Evolutionary conservation across 495 filamentous ascomycete genomes (phyloP).

Genomic region (Chaetomium fimeti): DNA sequence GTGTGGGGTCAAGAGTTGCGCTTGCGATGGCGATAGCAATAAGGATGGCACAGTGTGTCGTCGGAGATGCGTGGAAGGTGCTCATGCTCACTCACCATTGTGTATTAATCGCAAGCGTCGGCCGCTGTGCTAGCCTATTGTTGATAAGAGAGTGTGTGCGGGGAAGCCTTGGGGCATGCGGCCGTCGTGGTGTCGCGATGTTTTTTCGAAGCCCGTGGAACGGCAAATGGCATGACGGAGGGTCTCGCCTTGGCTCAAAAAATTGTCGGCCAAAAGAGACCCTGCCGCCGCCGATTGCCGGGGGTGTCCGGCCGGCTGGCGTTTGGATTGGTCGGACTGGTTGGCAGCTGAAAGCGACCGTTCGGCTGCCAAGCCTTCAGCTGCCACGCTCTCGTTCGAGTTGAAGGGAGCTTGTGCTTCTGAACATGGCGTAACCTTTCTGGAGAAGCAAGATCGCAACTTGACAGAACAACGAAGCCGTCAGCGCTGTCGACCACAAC

Average conservation of each 20-base stretch:
- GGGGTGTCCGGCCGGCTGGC: conserved; percentile 20
- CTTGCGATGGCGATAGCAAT: neutral
- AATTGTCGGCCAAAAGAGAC: conserved; percentile 24
- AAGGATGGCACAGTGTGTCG: neutral
- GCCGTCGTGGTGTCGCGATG: conserved; percentile 14
- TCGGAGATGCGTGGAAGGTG: neutral
- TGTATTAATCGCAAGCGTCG: conserved; percentile 24
- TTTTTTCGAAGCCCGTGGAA: conserved; percentile 16
- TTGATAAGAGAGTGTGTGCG: conserved; percentile 2
- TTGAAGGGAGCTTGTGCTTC: conserved; percentile 15
- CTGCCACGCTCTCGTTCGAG: conserved; percentile 1
- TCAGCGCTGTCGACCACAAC: neutral
- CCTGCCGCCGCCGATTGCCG: conserved; percentile 32
- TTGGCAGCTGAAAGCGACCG: neutral
- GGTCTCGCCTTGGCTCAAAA: conserved; percentile 24
- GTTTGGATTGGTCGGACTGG: neutral
- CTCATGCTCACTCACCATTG: conserved; percentile 22
- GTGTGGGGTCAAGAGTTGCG: neutral
- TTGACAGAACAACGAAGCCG: conserved; percentile 15
- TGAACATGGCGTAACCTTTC: conserved; percentile 13
- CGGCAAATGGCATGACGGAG: conserved; percentile 23
- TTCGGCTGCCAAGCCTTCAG: neutral
- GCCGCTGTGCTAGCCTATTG: conserved; percentile 24
- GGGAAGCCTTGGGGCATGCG: conserved; percentile 10
- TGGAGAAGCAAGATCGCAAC: conserved; percentile 38